These are phyloP conservation scores for Malassezia nana DNA, from an alignment of 1,284 basidiomycete species.

Conservation along the genomic window DNA sequence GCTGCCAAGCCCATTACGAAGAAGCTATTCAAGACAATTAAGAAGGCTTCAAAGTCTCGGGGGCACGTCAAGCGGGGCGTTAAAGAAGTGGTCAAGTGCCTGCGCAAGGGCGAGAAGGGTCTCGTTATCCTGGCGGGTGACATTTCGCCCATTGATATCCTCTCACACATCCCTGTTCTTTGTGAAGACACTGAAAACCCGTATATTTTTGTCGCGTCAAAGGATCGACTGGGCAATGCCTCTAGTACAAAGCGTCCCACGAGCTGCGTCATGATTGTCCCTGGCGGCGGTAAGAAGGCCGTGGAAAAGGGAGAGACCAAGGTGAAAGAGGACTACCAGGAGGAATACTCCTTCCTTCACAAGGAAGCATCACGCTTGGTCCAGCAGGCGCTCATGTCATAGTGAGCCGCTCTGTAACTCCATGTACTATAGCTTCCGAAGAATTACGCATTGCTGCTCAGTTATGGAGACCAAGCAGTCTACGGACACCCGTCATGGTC, in stretches of 20 bases:
- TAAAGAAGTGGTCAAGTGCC: slow-evolving; percentile 47
- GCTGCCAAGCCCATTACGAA: slow-evolving; percentile 39
- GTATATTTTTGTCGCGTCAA: slow-evolving; percentile 59
- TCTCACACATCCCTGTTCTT: slow-evolving; percentile 87
- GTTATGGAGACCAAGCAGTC: slow-evolving; percentile 57
- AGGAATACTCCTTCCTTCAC: slow-evolving; percentile 72
- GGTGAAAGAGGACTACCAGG: slow-evolving; percentile 66
- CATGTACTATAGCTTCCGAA: slow-evolving; percentile 12
- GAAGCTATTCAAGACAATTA: slow-evolving; percentile 47
- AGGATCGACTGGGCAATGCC: slow-evolving; percentile 74
- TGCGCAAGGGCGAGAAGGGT: slow-evolving; percentile 50
- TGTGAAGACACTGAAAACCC: slow-evolving; percentile 90
- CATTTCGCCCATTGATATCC: slow-evolving; percentile 95
- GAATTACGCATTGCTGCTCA: neutral
- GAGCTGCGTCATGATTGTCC: slow-evolving; percentile 79
- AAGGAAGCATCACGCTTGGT: slow-evolving; percentile 55
- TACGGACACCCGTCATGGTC: slow-evolving; percentile 63
- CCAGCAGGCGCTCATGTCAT: slow-evolving; percentile 9
- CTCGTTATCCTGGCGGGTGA: slow-evolving; percentile 88
- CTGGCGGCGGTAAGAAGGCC: slow-evolving; percentile 56
- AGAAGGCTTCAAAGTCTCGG: slow-evolving; percentile 44
- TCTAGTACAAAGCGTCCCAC: slow-evolving; percentile 96
- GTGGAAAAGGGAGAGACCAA: slow-evolving; percentile 56
- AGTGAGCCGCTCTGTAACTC: neutral
- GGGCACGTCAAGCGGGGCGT: slow-evolving; percentile 48